Conservation (phyloP, 164 flowering plant genomes). For the Stephania japonica region DNA sequence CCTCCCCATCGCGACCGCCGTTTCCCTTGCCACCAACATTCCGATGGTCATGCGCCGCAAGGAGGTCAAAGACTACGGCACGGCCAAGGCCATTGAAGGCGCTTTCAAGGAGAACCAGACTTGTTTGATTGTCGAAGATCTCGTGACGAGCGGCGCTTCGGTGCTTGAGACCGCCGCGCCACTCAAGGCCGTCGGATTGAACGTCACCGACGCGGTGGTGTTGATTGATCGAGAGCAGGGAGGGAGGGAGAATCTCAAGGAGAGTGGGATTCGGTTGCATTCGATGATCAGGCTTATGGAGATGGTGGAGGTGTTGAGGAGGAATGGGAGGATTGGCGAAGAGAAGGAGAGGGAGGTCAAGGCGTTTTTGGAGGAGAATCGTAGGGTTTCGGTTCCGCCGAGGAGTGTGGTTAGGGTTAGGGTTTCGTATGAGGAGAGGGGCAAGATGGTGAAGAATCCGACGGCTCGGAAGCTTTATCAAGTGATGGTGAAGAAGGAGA, state of each 20-base stretch:
- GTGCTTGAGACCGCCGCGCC: constrained; percentile 90
- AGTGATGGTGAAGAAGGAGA: constrained; percentile 76
- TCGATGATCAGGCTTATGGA: constrained; percentile 64
- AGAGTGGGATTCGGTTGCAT: constrained; percentile 65
- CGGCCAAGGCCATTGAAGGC: constrained; percentile 80
- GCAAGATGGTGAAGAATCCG: constrained; percentile 58
- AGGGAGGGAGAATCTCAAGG: constrained; percentile 78
- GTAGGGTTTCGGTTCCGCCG: constrained; percentile 48
- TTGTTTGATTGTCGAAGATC: constrained; percentile 73
- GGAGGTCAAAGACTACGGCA: constrained; percentile 85
- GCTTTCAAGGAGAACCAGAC: constrained; percentile 33
- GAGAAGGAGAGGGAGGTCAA: constrained; percentile 44
- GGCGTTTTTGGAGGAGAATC: constrained; percentile 66
- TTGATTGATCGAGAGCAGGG: constrained; percentile 90
- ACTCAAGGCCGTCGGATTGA: constrained; percentile 60
- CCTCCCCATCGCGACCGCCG: constrained; percentile 83
- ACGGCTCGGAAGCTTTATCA: constrained; percentile 76
- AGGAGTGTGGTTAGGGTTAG: constrained; percentile 10
- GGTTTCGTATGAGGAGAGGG: constrained; percentile 55
- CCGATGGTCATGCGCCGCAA: constrained; percentile 98
- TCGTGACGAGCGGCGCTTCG: constrained; percentile 91
- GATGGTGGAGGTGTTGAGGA: constrained; percentile 66
- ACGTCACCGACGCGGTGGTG: constrained; percentile 83
- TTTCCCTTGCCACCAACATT: constrained; percentile 45
- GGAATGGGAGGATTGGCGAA: constrained; percentile 59